Base-by-base conservation (phyloP, 148 eudicot genomes). In the Diospyros kaki region DNA sequence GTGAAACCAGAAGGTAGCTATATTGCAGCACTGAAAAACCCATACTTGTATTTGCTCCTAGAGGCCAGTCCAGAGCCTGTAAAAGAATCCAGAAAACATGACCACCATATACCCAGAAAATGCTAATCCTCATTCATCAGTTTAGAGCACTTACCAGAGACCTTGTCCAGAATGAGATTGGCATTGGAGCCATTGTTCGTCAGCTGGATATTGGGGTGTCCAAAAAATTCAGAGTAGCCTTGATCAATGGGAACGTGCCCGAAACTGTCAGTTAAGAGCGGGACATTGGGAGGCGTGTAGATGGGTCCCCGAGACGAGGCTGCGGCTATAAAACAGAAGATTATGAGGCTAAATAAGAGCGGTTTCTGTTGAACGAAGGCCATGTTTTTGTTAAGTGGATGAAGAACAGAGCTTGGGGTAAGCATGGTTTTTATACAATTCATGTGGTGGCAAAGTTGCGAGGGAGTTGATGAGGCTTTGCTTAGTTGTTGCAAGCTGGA, bases 1-100 rank as follows among this genome's bases (percentile, higher is more conserved):
- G 97, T 85, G 68, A 90, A 86, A 73, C 98, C 95, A 72, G 92
- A 65, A 73, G 98, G 98, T 51, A 91, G 89, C 75, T 91, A 90
- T 12, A 94, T 80, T 50, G 93, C 88, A 63, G 97, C 90, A 88
- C 87, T 94, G 78, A 91, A 94, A 68, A 94, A 94, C 9, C 98
- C 98, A 78, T 91, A 82, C 48, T 85, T 59, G 80, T 90, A 91
- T 68, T 78, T 83, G 66, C 79, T 79, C 73, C 79, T 86, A 0
- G 98, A 91, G 1, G 68, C 83, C 77, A 94, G 50, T 58, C 98
- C 98, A 41, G 97, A 90, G 2, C 98, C 98, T 93, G 73, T 6
- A 79, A 39, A 6, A 59, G 45, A 70, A 43, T 46, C 10, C 1
- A 52, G 51, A 58, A 38, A 42, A 41, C 11, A 65, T 51, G n/a